These are phyloP conservation scores for Dipteronia sinensis DNA, from an alignment of 345 rosid genomes.

Conservation along the genomic window DNA sequence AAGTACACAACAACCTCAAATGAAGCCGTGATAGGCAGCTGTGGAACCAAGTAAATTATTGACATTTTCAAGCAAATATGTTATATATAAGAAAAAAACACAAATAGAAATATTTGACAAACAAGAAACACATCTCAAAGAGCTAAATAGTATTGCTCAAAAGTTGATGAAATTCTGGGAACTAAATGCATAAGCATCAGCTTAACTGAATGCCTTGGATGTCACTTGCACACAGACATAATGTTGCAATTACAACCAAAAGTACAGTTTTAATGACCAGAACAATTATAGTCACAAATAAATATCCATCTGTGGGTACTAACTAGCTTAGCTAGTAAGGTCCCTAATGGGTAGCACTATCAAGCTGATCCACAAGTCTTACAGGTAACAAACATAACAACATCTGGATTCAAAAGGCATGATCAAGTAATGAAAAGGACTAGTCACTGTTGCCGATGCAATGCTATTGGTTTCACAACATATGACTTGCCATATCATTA, in stretches of 20 bases:
- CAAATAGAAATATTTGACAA: neutral
- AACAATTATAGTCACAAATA: neutral
- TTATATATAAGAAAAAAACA: neutral
- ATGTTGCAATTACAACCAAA: slow-evolving; percentile 2
- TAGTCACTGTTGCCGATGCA: too few species aligned
- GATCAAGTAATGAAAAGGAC: too few species aligned
- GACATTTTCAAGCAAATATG: slow-evolving; percentile 6
- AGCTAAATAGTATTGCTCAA: neutral
- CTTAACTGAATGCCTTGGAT: neutral
- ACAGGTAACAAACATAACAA: too few species aligned
- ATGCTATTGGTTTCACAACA: too few species aligned
- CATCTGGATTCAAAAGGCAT: too few species aligned
- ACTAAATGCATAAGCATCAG: neutral
- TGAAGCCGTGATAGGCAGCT: too few species aligned
- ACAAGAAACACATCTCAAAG: neutral
- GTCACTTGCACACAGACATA: neutral
- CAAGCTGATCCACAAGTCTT: too few species aligned
- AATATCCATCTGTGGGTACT: neutral
- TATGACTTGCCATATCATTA: too few species aligned
- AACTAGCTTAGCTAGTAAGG: too few species aligned
- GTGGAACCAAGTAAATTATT: slow-evolving; percentile 18
- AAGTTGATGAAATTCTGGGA: neutral
- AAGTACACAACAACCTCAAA: slow-evolving; percentile 92
- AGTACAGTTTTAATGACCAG: neutral
- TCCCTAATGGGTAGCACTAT: too few species aligned